Percentiles rank a stretch among this genome's conserved stretches.
Evolutionary conservation across 2,329 filamentous ascomycete species (phyloP).

Genomic region (Hawksworthiomyces lignivorus): DNA sequence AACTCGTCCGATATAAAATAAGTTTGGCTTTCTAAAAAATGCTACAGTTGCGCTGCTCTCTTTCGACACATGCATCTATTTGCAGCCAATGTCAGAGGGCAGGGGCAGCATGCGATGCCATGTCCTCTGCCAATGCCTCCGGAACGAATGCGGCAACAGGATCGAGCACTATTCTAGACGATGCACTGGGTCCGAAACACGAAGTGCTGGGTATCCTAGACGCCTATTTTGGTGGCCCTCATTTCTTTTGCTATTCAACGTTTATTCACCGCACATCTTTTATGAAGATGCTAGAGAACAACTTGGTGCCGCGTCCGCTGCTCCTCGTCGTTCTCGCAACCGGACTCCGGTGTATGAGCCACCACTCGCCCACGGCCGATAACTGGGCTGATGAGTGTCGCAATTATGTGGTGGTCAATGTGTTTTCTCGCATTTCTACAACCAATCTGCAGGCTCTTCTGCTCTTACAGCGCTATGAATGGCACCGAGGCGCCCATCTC

Average conservation of each 20-base stretch:
- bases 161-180: too few species aligned
- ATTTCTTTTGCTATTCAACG: conserved; percentile 4
- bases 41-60: too few species aligned
- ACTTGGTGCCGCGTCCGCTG: not conserved
- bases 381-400: conserved; percentile 4
- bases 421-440: conserved; percentile 5
- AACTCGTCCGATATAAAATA: too few species aligned
- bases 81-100: too few species aligned
- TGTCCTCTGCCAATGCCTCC: too few species aligned
- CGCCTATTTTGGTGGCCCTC: conserved; percentile 6
- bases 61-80: too few species aligned
- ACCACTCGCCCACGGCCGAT: not conserved
- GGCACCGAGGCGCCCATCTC: conserved; percentile 4
- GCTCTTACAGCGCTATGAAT: conserved; percentile 4
- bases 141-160: not conserved
- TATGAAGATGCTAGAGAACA: conserved; percentile 4
- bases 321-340: conserved; percentile 1
- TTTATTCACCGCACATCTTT: conserved; percentile 3
- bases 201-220: conserved; percentile 1
- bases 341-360: not conserved
- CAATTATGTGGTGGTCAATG: not conserved
- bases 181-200: not conserved
- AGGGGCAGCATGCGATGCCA: too few species aligned
- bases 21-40: too few species aligned
- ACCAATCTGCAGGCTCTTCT: conserved; percentile 2